A percentile compares a stretch with the other conserved stretches of the same genome.
These are phyloP conservation scores for Didymella arachidicola DNA, from an alignment of 2,329 filamentous ascomycete species.

Conservation along the genomic window DNA sequence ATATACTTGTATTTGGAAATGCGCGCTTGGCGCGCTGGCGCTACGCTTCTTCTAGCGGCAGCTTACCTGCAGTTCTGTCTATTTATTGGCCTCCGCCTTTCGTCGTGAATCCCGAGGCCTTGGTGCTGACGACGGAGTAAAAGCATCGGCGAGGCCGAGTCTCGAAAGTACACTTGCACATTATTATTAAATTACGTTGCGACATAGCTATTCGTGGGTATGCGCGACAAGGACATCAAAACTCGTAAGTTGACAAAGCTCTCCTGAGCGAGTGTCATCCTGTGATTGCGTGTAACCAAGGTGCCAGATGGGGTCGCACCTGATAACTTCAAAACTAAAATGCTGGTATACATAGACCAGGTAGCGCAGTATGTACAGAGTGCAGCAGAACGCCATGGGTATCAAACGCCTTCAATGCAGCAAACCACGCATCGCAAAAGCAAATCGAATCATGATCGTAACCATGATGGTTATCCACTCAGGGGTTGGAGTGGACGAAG, in stretches of 20 bases:
- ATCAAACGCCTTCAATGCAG: constrained; percentile 47
- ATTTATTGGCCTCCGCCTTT: not conserved
- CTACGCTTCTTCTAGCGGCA: constrained; percentile 14
- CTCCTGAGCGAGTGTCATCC: not conserved
- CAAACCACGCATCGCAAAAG: constrained; percentile 30
- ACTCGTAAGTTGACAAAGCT: not conserved
- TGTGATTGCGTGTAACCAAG: not conserved
- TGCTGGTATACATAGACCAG: not conserved
- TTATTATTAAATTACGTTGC: not conserved
- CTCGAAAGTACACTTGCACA: not conserved
- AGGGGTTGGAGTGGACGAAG: constrained; percentile 47
- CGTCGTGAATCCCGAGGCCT: not conserved
- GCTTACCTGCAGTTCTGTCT: not conserved
- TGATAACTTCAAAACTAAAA: not conserved
- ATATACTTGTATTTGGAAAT: not conserved
- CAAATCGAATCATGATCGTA: constrained; percentile 23
- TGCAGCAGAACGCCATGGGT: constrained; percentile 32
- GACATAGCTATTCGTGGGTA: not conserved
- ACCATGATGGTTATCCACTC: constrained; percentile 19
- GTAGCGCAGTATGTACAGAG: constrained; percentile 10
- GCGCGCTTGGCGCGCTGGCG: constrained; percentile 3
- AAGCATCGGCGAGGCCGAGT: not conserved
- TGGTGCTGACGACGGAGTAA: not conserved
- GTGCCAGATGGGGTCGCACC: not conserved
- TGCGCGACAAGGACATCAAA: not conserved